Conservation (phyloP, 2,329 filamentous ascomycete species). For the Aspergillus sp. region DNA sequence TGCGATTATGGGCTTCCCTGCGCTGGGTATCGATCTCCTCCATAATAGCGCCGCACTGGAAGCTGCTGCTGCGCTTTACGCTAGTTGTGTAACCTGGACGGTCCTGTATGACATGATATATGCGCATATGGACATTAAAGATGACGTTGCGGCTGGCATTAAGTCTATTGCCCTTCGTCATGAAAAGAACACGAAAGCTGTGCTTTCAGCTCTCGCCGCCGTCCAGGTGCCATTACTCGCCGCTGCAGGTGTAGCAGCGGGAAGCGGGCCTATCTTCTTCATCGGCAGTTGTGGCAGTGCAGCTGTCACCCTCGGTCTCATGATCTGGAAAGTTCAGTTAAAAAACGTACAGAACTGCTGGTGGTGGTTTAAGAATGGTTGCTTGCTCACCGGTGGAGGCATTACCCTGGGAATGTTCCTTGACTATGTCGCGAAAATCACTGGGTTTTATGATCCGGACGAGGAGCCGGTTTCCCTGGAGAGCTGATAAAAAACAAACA, state of each 20-base stretch:
- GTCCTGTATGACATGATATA: constrained; percentile 55
- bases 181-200: constrained; percentile 48
- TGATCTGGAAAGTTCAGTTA: constrained; percentile 61
- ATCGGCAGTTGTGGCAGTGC: constrained; percentile 60
- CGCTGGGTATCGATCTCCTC: constrained; percentile 49
- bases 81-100: constrained; percentile 52
- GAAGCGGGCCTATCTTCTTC: constrained; percentile 61
- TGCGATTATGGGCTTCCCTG: constrained; percentile 51
- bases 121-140: constrained; percentile 55
- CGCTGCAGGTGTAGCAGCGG: constrained; percentile 48
- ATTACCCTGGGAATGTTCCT: constrained; percentile 58
- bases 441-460: constrained; percentile 28
- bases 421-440: constrained; percentile 51
- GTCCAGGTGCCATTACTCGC: constrained; percentile 47
- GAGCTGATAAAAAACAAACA: neutral
- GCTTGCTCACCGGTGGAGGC: constrained; percentile 62
- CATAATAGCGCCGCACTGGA: constrained; percentile 37
- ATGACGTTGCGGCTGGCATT: constrained; percentile 53
- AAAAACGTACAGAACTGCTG: constrained; percentile 61
- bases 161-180: constrained; percentile 54
- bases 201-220: constrained; percentile 44
- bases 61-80: constrained; percentile 46
- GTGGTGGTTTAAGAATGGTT: constrained; percentile 66
- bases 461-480: neutral
- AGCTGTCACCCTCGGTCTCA: constrained; percentile 54